Evolutionary conservation across 1,284 basidiomycete species (phyloP), one percentile per base, ranked within the genome.

Genomic region (Cryptococcus deneoformans): DNA sequence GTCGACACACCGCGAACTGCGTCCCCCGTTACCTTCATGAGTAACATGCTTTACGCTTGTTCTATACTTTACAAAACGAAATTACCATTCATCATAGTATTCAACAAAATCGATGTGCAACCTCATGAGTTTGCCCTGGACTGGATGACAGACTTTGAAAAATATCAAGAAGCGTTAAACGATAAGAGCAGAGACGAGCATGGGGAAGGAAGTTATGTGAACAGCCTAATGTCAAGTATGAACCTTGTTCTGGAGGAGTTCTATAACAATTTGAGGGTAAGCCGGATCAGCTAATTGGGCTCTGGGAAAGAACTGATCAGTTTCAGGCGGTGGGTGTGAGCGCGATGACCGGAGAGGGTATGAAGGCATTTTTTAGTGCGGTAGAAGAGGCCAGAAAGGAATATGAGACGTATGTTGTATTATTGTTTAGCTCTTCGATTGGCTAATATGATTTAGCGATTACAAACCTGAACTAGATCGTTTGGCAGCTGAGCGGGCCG

Each of bases 21-120:
- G 0, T 87, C 93, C 0, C 0, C 96, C 0, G 92, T 95, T 6
- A 99, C 96, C 0, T 99, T 99, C 78, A 99, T 99, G 96, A 92
- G 89, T 53, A 99, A 99, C 78, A 99, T 99, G 96, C 83, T 99
- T 51, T 99, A 99, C 71, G 96, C 96, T 0, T 99, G 96, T 83
- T 92, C 90, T 64, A 99, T 99, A 65, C 81, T 99, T 34, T 99
- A 99, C 83, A 99, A 99, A 80, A 97, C 94, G 3, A 90, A 93
- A 63, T 82, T 99, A 0, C 96, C 96, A 0, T 98, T 99, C 78
- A 87, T 99, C 64, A 82, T 99, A 39, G 95, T 99, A 8, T 99
- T 99, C 82, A 99, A 99, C 82, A 99, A 99, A 81, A 96, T 87
- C 5, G 96, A 99, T 73, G 92, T 92, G 3, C 70, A 79, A 59